These are phyloP conservation scores for Xanthoconium purpureum DNA, from an alignment of 768 basidiomycete species.

Conservation along the genomic window DNA sequence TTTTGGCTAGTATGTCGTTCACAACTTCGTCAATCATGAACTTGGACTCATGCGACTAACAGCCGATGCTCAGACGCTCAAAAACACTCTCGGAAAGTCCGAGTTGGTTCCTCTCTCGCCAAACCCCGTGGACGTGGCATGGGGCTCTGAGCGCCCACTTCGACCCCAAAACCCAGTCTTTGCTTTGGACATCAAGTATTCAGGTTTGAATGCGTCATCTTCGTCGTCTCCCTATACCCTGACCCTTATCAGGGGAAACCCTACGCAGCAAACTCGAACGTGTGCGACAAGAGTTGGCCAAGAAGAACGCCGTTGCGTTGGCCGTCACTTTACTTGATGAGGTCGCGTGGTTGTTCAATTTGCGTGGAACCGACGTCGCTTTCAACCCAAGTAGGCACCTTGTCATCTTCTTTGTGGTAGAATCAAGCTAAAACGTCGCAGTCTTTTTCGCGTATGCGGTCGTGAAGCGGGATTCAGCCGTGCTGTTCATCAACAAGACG, in stretches of 20 bases:
- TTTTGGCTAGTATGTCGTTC: conserved; percentile 53
- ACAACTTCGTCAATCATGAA: conserved; percentile 11
- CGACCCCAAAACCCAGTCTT: conserved; percentile 68
- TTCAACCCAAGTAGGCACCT: conserved; percentile 64
- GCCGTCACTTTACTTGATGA: conserved; percentile 92
- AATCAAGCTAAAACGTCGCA: conserved; percentile 22
- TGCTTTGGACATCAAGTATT: conserved; percentile 68
- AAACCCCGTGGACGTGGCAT: conserved; percentile 81
- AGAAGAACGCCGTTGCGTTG: conserved; percentile 53
- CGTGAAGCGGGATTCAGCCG: conserved; percentile 53
- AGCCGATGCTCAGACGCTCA: conserved; percentile 67
- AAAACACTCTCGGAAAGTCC: conserved; percentile 57
- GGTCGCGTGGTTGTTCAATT: conserved; percentile 90
- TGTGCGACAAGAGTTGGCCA: conserved; percentile 63
- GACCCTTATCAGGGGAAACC: conserved; percentile 46
- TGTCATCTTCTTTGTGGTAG: background rate
- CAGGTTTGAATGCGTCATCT: conserved; percentile 42
- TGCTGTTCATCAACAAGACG: conserved; percentile 63
- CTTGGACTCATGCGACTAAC: background rate
- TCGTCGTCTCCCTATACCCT: background rate
- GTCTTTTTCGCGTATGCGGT: conserved; percentile 94
- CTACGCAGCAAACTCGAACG: conserved; percentile 63
- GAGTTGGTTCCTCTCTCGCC: conserved; percentile 58
- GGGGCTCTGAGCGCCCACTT: conserved; percentile 63
- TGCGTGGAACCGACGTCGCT: conserved; percentile 88